Base-by-base conservation (phyloP, 2,329 filamentous ascomycete species). In the Colletotrichum graminicola region DNA sequence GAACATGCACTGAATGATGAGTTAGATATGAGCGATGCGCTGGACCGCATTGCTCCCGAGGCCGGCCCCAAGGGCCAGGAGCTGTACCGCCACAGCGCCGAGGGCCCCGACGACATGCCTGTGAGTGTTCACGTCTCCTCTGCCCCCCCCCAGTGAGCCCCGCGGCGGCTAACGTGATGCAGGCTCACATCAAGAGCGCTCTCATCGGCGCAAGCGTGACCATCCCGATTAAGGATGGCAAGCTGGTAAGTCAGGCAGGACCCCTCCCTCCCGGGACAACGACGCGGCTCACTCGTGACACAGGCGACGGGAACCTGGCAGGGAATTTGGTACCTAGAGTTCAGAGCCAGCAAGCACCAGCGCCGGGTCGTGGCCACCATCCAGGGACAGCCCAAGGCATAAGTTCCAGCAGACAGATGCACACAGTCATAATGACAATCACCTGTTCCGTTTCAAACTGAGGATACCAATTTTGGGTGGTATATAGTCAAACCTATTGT, bases 21-120 rank as follows among this genome's bases (percentile, higher is more conserved):
- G 1, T 47, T 88, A 51, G 94, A 99, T 82, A 97, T 98, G 95
- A 94, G 90, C 78, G 94, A 98, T 84, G 94, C 95, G 57, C 85
- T 99, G 75, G 95, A 99, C 81, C 87, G 94, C 55, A 93, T 99
- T 77, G 96, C 92, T 52, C 94, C 95, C 0, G 93, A 93, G 78
- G 81, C 82, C 6, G 95, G 97, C 66, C 88, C 87, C 32, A 91
- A 91, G 78, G 92, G 92, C 3, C 86, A 90, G 80, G 86, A 89
- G 11, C 80, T 98, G 56, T 99, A 98, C 82, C 85, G 93, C 54
- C 96, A 99, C 83, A 90, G 89, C 77, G 95, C 92, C 0, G 96
- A 97, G 85, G 96, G 96, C 0, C 82, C 84, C 62, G 96, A 99
- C 84, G 96, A 98, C 82, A 98, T 98, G 94, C 96, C 96, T 47